phyloP scores from a whole-genome alignment of 768 basidiomycete species.

The Gyrodon lividus region DNA sequence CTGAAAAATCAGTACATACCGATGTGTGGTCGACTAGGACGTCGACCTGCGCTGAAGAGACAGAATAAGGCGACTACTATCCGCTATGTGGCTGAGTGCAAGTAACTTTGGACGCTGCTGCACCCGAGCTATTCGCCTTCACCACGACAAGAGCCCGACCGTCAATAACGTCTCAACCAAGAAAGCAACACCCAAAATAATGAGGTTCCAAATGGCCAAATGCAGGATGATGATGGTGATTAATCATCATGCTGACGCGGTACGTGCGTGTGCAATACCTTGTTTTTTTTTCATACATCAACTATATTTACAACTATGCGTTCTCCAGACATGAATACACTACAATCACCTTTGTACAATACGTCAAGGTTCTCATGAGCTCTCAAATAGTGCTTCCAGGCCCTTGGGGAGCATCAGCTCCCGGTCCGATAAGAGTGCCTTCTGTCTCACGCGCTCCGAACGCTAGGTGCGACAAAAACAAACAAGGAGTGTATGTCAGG shows the following conservation, averaged over 20 bases:
- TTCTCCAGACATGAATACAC: too few species aligned
- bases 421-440: neutral
- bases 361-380: too few species aligned
- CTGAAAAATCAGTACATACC: neutral
- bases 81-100: too few species aligned
- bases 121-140: too few species aligned
- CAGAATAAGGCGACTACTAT: too few species aligned
- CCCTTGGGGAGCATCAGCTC: slow-evolving; percentile 5
- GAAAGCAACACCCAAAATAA: neutral
- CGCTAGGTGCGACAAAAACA: neutral
- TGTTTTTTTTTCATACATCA: too few species aligned
- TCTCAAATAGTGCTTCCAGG: slow-evolving; percentile 3
- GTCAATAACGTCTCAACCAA: neutral
- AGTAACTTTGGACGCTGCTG: too few species aligned
- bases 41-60: neutral
- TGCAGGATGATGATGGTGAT: too few species aligned
- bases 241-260: too few species aligned
- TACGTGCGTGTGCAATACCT: too few species aligned
- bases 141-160: neutral
- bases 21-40: neutral
- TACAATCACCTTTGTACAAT: neutral
- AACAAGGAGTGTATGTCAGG: neutral
- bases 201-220: too few species aligned
- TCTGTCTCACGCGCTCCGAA: neutral
- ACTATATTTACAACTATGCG: too few species aligned